These are phyloP conservation scores for Syzygium aromaticum DNA, from an alignment of 345 rosid genomes.

Conservation along the genomic window DNA sequence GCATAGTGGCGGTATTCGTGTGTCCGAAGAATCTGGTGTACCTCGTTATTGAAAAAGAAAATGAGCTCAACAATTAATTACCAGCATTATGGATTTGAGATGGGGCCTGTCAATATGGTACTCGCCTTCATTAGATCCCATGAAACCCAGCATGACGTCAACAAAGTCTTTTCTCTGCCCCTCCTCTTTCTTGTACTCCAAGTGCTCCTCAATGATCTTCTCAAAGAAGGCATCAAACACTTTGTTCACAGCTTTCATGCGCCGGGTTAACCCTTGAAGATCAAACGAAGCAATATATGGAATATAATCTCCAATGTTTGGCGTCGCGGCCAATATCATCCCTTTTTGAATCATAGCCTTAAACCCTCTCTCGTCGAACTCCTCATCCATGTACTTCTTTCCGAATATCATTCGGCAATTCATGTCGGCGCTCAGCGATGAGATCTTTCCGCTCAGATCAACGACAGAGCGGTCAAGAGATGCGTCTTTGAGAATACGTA, in stretches of 20 bases:
- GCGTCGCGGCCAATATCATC: conserved; percentile 20
- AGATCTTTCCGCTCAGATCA: conserved; percentile 26
- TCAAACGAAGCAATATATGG: conserved; percentile 24
- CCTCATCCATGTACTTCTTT: conserved; percentile 25
- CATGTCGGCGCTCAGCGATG: conserved; percentile 17
- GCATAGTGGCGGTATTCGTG: neutral
- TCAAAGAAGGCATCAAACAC: conserved; percentile 27
- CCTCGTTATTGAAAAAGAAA: neutral
- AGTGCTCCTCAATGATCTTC: conserved; percentile 29
- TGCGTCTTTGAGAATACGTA: conserved; percentile 14
- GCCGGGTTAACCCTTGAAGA: conserved; percentile 25
- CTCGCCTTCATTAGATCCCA: conserved; percentile 15
- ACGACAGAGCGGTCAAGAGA: conserved; percentile 2
- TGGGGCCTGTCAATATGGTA: conserved; percentile 4
- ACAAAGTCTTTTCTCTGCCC: conserved; percentile 16
- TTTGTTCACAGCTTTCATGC: conserved; percentile 12
- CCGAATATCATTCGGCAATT: conserved; percentile 46
- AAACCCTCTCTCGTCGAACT: conserved; percentile 29
- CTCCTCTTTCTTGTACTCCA: neutral
- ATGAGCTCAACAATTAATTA: neutral
- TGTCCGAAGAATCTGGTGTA: neutral
- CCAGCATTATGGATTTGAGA: conserved; percentile 17
- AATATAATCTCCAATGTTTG: conserved; percentile 24
- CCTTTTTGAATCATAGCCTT: conserved; percentile 26
- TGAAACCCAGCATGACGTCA: conserved; percentile 12